Evolutionary conservation across 441 rosid genomes (phyloP).

Genomic region (Eruca vesicaria): DNA sequence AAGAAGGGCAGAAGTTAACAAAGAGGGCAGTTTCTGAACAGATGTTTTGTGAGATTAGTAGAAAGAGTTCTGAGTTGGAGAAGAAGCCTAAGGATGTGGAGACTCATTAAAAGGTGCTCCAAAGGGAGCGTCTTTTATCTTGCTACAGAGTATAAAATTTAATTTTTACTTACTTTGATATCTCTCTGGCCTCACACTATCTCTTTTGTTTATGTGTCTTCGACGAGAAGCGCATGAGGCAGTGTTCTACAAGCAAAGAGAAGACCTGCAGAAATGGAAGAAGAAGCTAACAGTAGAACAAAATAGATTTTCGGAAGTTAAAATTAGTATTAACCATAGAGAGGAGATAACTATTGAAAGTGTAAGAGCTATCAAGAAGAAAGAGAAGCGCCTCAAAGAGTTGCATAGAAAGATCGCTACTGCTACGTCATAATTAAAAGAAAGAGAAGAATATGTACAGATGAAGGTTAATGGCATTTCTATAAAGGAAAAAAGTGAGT

Average conservation of each 20-base stretch:
- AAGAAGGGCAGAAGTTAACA: too few species aligned
- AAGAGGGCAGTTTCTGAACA: conserved; percentile 51
- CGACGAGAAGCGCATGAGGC: too few species aligned
- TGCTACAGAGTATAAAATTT: conserved; percentile 54
- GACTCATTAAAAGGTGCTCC: conserved; percentile 58
- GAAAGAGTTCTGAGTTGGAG: conserved; percentile 66
- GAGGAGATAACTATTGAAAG: conserved; percentile 56
- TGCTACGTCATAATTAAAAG: conserved; percentile 48
- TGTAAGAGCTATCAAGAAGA: conserved; percentile 47
- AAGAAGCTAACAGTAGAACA: conserved; percentile 50
- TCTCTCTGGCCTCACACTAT: too few species aligned
- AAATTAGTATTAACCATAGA: conserved; percentile 47
- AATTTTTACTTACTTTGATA: too few species aligned
- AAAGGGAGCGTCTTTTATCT: conserved; percentile 65
- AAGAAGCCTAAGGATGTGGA: conserved; percentile 65
- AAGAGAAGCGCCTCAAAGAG: conserved; percentile 53
- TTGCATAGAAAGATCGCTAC: conserved; percentile 46
- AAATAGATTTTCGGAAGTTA: too few species aligned
- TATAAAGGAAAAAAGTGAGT: conserved; percentile 62
- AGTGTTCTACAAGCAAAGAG: conserved; percentile 63
- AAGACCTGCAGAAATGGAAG: conserved; percentile 78
- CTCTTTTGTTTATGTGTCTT: too few species aligned
- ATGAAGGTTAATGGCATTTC: conserved; percentile 50
- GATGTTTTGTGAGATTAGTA: conserved; percentile 60
- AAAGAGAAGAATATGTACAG: conserved; percentile 52